phyloP scores from a whole-genome alignment of 108 stramenopile species.

The Phaeodactylum tricornutum region DNA sequence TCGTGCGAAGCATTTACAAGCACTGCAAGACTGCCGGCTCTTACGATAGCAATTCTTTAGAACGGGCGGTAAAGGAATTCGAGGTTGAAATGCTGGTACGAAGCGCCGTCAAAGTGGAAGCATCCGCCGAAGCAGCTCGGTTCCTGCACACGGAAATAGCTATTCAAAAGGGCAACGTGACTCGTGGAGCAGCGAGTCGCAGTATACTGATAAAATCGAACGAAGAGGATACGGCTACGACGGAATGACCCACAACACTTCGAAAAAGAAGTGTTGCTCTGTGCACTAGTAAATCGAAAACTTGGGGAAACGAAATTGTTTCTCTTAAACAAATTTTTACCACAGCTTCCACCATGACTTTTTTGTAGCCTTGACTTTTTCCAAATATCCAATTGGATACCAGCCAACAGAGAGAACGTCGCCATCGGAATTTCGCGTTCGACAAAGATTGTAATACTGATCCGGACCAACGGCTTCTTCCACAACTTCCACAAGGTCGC shows the following conservation, averaged over 20 bases:
- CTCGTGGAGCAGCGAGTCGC: constrained; percentile 30
- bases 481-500: constrained; percentile 60
- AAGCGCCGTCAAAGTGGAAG: constrained; percentile 45
- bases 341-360: constrained; percentile 1
- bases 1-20: constrained; percentile 43
- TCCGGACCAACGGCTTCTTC: constrained; percentile 68
- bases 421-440: constrained; percentile 15
- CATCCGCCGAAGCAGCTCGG: constrained; percentile 51
- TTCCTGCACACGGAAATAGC: constrained; percentile 54
- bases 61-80: constrained; percentile 14
- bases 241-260: too few relatives aligned
- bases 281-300: too few relatives aligned
- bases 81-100: constrained; percentile 52
- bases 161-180: constrained; percentile 46
- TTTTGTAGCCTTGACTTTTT: constrained; percentile 9
- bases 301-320: too few relatives aligned
- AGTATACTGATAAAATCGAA: too few relatives aligned
- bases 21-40: not conserved
- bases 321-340: too few relatives aligned
- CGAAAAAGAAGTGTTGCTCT: too few relatives aligned
- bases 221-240: too few relatives aligned
- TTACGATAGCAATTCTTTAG: constrained; percentile 3
- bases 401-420: constrained; percentile 43
- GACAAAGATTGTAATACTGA: constrained; percentile 62
- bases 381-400: constrained; percentile 63